Percentiles rank a stretch among this genome's conserved stretches.
Conservation (phyloP, 345 rosid genomes). For the Sonneratia alba region DNA sequence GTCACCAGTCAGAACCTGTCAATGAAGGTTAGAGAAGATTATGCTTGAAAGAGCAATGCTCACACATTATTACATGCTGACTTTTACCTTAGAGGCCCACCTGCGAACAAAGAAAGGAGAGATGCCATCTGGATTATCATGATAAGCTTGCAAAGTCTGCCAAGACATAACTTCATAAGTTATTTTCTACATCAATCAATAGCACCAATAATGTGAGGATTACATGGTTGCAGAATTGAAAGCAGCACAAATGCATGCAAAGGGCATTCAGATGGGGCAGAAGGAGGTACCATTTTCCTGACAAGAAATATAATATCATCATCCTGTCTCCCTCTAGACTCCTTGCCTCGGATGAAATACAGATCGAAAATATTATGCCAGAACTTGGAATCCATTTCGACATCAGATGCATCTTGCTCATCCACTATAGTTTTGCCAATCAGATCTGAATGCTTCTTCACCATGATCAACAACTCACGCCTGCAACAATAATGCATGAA, state of each 20-base stretch:
- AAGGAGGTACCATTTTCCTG: conserved; percentile 46
- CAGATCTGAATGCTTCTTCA: conserved; percentile 68
- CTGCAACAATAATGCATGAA: conserved; percentile 22
- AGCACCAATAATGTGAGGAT: neutral
- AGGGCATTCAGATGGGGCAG: neutral
- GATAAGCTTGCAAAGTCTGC: conserved; percentile 47
- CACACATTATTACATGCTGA: neutral
- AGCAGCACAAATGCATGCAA: neutral
- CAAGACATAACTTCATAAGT: conserved; percentile 9
- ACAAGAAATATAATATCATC: conserved; percentile 89
- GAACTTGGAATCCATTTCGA: conserved; percentile 70
- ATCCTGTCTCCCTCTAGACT: conserved; percentile 68
- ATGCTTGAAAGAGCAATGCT: neutral
- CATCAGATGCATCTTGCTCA: conserved; percentile 51
- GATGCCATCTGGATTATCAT: conserved; percentile 40
- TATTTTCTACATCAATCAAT: neutral
- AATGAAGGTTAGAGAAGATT: neutral
- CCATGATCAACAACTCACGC: conserved; percentile 71
- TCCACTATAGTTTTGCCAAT: conserved; percentile 36
- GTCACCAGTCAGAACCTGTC: neutral
- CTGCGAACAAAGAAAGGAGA: conserved; percentile 94
- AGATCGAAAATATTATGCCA: conserved; percentile 85
- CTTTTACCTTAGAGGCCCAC: conserved; percentile 97
- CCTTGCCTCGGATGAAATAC: conserved; percentile 70
- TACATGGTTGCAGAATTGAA: neutral